Evolutionary conservation across 164 flowering plant genomes (phyloP), one percentile per base, ranked within the genome.

Genomic region (Umbilicus rupestris): DNA sequence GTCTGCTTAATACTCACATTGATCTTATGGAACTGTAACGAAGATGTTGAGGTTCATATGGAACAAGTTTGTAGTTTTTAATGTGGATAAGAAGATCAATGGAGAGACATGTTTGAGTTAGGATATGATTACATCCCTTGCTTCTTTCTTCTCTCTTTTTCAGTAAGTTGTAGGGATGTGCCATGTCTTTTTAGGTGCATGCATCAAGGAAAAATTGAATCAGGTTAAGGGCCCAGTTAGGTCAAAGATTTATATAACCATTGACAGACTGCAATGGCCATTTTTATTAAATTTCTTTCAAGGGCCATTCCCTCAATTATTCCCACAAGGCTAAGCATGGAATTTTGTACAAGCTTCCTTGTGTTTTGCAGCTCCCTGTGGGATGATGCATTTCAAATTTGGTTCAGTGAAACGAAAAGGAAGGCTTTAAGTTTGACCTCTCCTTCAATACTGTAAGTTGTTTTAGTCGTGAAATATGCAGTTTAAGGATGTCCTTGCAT

Each of bases 251-350:
- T 55, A 14, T 55, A 33, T 10, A 28, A 55, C 60, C 33, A 55
- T 47, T 55, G 60, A 5, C 60, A 55, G 60, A 55, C 60, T 55
- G 60, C 60, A 55, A 28, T 55, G 10, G 60, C 19, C 60, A 28
- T 55, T 1, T 55, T 28, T 28, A 55, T 55, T 55, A 14, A 5
- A 9, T 52, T 6, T 52, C 57, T 8, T 22, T 50, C 58, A 22
- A 41, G 1, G 9, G 24, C 24, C 30, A 52, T 11, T 26, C 7
- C 58, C 30, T 52, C 29, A 52, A 52, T 24, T 52, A 52, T 52
- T 52, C 30, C 28, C 33, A 55, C 60, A 55, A 2, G 29, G 60
- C 60, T 55, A 28, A 24, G 60, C 33, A 26, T 28, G 19, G 33
- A 55, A 28, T 55, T 7, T 55, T 55, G 19, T 14, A 55, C 60